phyloP scores from a whole-genome alignment of 768 basidiomycete genomes.

The Jaapia argillacea region DNA sequence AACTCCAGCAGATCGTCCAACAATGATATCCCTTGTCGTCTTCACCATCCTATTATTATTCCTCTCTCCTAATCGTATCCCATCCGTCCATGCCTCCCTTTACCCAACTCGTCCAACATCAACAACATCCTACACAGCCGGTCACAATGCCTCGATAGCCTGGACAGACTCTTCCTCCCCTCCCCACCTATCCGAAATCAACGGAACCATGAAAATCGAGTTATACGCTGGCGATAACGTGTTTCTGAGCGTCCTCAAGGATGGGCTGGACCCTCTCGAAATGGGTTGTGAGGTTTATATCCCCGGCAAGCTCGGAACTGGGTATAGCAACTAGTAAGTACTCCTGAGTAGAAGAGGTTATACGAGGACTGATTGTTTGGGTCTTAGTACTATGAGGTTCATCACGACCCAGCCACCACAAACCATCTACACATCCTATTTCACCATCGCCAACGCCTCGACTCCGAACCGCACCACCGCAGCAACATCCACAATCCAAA shows the following conservation, averaged over 20 bases:
- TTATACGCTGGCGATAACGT: not conserved
- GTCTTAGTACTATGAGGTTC: slow-evolving; percentile 24
- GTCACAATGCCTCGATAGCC: not conserved
- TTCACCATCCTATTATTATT: no score
- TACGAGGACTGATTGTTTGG: not conserved
- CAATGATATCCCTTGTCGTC: no score
- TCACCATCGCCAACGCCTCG: slow-evolving; percentile 24
- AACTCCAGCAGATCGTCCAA: no score
- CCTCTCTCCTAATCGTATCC: no score
- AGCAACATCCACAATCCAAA: not conserved
- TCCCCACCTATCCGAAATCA: not conserved
- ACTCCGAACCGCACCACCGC: not conserved
- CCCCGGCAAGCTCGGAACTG: not conserved
- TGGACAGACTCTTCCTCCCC: not conserved
- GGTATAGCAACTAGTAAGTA: not conserved
- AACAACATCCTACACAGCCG: not conserved
- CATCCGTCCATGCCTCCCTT: not conserved
- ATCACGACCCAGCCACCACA: slow-evolving; percentile 14
- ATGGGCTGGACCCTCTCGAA: not conserved
- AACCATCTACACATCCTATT: slow-evolving; percentile 42
- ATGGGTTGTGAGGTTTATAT: not conserved
- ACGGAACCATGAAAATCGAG: not conserved
- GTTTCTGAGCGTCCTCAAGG: not conserved
- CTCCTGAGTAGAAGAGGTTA: no score
- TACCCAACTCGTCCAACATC: not conserved